phyloP scores from a whole-genome alignment of 2,329 filamentous ascomycete genomes.

The Verticillium zaregamsianum region DNA sequence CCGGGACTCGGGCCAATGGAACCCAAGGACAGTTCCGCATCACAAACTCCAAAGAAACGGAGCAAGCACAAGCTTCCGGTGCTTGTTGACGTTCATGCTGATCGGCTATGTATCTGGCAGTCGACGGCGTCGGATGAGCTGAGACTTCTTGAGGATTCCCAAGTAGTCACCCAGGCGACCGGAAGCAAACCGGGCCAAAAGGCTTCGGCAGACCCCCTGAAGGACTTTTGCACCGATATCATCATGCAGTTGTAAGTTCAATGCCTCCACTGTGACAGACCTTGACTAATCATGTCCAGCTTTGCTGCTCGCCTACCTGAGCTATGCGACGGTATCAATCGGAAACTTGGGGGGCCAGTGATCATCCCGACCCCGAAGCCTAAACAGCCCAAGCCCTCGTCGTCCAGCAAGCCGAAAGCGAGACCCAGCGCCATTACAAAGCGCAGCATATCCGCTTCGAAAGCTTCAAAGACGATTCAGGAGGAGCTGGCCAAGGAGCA shows the following conservation, averaged over 20 bases:
- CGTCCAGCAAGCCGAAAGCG: constrained; percentile 36
- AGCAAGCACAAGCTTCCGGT: constrained; percentile 60
- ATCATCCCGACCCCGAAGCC: constrained; percentile 52
- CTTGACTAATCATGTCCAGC: constrained; percentile 38
- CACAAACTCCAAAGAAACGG: constrained; percentile 45
- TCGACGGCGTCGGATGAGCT: constrained; percentile 63
- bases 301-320: constrained; percentile 74
- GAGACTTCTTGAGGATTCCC: constrained; percentile 44
- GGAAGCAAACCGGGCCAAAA: constrained; percentile 34
- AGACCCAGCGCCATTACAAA: constrained; percentile 51
- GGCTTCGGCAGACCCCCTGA: constrained; percentile 57
- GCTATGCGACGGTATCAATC: constrained; percentile 65
- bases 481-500: constrained; percentile 59
- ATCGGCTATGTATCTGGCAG: constrained; percentile 81
- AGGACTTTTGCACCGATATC: constrained; percentile 76
- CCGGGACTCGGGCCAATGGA: constrained; percentile 36
- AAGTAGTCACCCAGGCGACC: constrained; percentile 25
- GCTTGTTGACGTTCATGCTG: constrained; percentile 68
- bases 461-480: constrained; percentile 50
- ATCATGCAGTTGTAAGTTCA: constrained; percentile 69
- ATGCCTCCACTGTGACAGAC: not conserved
- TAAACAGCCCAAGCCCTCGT: constrained; percentile 36
- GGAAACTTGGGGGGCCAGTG: constrained; percentile 70
- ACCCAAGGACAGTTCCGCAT: constrained; percentile 24
- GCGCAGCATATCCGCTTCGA: constrained; percentile 33